Evolutionary conservation across 371 early-diverging fungal species (phyloP).

Genomic region (Circinella umbellata): DNA sequence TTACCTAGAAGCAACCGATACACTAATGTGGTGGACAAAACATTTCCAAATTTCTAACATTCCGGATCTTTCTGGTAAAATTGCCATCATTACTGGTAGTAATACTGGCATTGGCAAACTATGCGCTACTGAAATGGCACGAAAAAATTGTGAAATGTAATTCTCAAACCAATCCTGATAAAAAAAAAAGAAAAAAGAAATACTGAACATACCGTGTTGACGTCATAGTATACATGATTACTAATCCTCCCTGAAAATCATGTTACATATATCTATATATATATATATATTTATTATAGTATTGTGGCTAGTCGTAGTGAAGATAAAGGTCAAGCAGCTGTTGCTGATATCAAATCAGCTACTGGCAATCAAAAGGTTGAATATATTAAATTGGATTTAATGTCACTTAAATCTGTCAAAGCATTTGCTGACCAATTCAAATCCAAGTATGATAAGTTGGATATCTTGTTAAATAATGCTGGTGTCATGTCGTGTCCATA

Average conservation of each 20-base stretch:
- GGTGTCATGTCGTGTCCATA: conserved; percentile 78
- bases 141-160: conserved; percentile 62
- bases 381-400: conserved; percentile 63
- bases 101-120: conserved; percentile 72
- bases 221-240: too few relatives aligned
- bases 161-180: not conserved
- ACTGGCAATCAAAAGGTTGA: conserved; percentile 59
- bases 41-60: conserved; percentile 40
- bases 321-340: conserved; percentile 48
- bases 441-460: conserved; percentile 47
- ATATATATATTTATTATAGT: conserved; percentile 16
- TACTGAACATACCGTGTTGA: not conserved
- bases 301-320: conserved; percentile 64
- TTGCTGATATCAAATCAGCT: conserved; percentile 56
- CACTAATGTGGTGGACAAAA: not conserved
- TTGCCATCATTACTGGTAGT: conserved; percentile 78
- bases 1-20: too few relatives aligned
- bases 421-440: conserved; percentile 60
- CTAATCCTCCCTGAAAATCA: too few relatives aligned
- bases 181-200: not conserved
- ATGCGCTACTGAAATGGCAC: conserved; percentile 63
- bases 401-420: conserved; percentile 57
- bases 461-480: conserved; percentile 70
- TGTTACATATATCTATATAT: too few relatives aligned
- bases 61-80: conserved; percentile 69